Base-by-base conservation (phyloP, 2,329 filamentous ascomycete species). In the Aureobasidium sp. region DNA sequence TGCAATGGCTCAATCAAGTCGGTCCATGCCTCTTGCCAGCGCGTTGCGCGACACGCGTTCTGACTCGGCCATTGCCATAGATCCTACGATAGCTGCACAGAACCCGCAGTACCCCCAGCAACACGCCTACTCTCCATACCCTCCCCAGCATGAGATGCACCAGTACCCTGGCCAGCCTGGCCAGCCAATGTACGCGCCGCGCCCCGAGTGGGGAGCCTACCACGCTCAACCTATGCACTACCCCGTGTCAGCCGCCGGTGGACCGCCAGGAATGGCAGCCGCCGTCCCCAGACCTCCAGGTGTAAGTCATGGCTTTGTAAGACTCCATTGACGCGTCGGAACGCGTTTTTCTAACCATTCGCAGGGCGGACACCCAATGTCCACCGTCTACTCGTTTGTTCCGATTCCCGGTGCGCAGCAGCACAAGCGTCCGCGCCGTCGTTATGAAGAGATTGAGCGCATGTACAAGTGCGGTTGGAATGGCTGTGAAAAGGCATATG, bases 391-490 rank as follows among this genome's bases (percentile, higher is more conserved):
- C 74, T 97, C 92, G 0, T 97, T 99, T 71, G 94, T 97, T 36
- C 93, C 94, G 0, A 97, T 97, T 70, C 94, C 94, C 2, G 94
- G 94, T 66, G 91, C 93, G 13, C 92, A 97, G 73, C 94, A 99
- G 74, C 93, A 97, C 75, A 99, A 99, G 80, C 86, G 94, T 62
- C 94, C 94, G 13, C 85, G 94, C 66, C 83, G 94, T 69, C 85
- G 94, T 59, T 99, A 97, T 70, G 94, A 99, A 76, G 94, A 99
- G 74, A 99, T 99, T 69, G 94, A 99, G 79, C 87, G 94, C 72
- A 97, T 99, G 94, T 97, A 99, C 81, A 97, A 97, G 77, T 99
- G 94, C 72, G 94, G 93, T 30, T 97, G 91, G 90, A 93, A 97
- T 67, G 92, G 92, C 9, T 99, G 94, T 72, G 94, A 99, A 76